Percentiles rank a stretch among this genome's conserved stretches.
These are phyloP conservation scores for Coniferiporia weirii DNA, from an alignment of 1,284 basidiomycete genomes.

Conservation along the genomic window DNA sequence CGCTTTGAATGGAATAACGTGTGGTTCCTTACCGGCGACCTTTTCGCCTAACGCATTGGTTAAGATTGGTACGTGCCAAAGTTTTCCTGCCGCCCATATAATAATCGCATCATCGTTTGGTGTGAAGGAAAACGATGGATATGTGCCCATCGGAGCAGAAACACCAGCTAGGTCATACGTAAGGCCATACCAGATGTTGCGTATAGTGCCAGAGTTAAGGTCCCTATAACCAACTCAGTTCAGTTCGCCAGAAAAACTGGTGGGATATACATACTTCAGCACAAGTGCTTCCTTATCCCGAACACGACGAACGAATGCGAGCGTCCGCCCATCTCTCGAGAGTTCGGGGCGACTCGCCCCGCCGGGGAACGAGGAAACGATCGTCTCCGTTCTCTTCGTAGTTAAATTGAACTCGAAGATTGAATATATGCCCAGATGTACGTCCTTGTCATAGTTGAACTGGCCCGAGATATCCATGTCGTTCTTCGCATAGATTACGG, in stretches of 20 bases:
- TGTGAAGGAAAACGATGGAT: conserved; percentile 66
- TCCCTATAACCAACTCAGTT: conserved; percentile 44
- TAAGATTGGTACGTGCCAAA: conserved; percentile 53
- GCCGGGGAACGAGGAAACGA: conserved; percentile 55
- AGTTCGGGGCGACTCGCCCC: conserved; percentile 68
- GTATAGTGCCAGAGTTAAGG: conserved; percentile 55
- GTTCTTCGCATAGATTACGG: conserved; percentile 62
- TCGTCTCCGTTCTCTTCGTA: conserved; percentile 40
- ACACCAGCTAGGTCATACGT: conserved; percentile 57
- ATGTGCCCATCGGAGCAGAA: conserved; percentile 70
- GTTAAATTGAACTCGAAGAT: conserved; percentile 62
- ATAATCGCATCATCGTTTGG: conserved; percentile 56
- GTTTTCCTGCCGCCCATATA: conserved; percentile 69
- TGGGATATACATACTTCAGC: conserved; percentile 45
- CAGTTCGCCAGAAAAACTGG: neutral
- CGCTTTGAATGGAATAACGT: conserved; percentile 52
- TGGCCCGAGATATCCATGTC: conserved; percentile 42
- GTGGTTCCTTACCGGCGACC: conserved; percentile 36
- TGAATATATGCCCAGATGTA: conserved; percentile 64
- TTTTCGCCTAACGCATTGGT: conserved; percentile 46
- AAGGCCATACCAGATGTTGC: conserved; percentile 63
- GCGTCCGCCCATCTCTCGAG: conserved; percentile 60
- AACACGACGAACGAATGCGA: conserved; percentile 70
- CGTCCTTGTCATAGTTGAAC: conserved; percentile 65
- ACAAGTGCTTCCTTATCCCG: conserved; percentile 66